A percentile compares a stretch with the other conserved stretches of the same genome.
phyloP scores from a whole-genome alignment of 140 eudicot genomes.

The Senecio squalidus region DNA sequence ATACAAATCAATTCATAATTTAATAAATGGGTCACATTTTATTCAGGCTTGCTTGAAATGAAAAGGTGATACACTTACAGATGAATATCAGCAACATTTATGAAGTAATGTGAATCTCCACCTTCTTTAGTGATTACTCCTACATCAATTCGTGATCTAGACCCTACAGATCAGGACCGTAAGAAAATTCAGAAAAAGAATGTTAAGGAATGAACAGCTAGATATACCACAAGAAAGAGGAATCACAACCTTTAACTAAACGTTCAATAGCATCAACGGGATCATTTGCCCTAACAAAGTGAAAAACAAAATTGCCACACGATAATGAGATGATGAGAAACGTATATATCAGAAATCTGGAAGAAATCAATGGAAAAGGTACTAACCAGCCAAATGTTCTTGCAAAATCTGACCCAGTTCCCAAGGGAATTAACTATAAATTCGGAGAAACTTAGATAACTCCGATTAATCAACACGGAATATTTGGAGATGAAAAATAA shows the following conservation, averaged over 20 bases:
- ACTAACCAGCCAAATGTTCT: slow-evolving; percentile 92
- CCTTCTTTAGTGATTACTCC: slow-evolving; percentile 67
- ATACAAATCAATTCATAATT: neutral
- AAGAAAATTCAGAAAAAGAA: slow-evolving; percentile 9
- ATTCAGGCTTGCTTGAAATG: neutral
- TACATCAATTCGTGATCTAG: slow-evolving; percentile 72
- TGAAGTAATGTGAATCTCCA: slow-evolving; percentile 77
- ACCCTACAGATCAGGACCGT: slow-evolving; percentile 44
- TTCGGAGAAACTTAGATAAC: slow-evolving; percentile 6
- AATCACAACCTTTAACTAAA: slow-evolving; percentile 66
- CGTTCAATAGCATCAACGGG: slow-evolving; percentile 89
- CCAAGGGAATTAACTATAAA: slow-evolving; percentile 85
- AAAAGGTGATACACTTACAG: slow-evolving; percentile 51
- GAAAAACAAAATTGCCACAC: slow-evolving; percentile 15
- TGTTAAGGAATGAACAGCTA: slow-evolving; percentile 7
- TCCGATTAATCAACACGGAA: neutral
- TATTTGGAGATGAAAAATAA: neutral
- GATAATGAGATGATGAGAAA: slow-evolving; percentile 4
- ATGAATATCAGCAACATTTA: slow-evolving; percentile 94
- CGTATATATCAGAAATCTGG: slow-evolving; percentile 1
- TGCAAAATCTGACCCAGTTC: slow-evolving; percentile 98
- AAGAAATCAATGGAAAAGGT: slow-evolving; percentile 8
- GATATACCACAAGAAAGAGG: slow-evolving; percentile 14
- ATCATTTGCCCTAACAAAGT: slow-evolving; percentile 59
- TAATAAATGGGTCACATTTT: neutral